A percentile compares a stretch with the other conserved stretches of the same genome.
Conservation (phyloP, 345 rosid genomes). For the Boechera divaricarpa region DNA sequence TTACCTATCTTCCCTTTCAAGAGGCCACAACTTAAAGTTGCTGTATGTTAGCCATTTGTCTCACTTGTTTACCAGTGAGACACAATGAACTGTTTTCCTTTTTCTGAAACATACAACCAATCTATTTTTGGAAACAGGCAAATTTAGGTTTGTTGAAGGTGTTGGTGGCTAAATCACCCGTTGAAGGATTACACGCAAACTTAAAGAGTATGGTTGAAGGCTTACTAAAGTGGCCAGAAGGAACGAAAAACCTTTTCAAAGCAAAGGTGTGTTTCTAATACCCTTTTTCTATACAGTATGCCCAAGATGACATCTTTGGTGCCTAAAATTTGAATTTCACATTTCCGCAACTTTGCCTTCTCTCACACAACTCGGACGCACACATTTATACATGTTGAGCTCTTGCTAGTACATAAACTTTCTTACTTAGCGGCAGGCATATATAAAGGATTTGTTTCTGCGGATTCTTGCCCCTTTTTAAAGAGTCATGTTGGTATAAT, state of each 20-base stretch:
- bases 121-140: constrained; percentile 66
- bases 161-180: constrained; percentile 87
- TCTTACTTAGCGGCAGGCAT: neutral
- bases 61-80: constrained; percentile 2
- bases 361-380: constrained; percentile 1
- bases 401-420: constrained; percentile 23
- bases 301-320: constrained; percentile 4
- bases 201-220: constrained; percentile 81
- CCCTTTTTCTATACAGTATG: neutral
- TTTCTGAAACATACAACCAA: constrained; percentile 33
- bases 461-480: constrained; percentile 19
- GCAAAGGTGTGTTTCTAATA: constrained; percentile 67
- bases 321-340: neutral
- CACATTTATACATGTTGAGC: constrained; percentile 7
- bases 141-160: constrained; percentile 89
- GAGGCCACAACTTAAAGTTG: constrained; percentile 7
- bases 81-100: constrained; percentile 10
- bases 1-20: constrained; percentile 26
- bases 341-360: neutral
- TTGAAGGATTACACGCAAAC: constrained; percentile 78
- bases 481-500: constrained; percentile 31
- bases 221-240: constrained; percentile 85
- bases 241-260: constrained; percentile 81
- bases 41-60: constrained; percentile 32
- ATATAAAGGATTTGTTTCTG: neutral